phyloP scores from a whole-genome alignment of 2,329 filamentous ascomycete genomes.

The Dryadomyces quercus-mongolicae region DNA sequence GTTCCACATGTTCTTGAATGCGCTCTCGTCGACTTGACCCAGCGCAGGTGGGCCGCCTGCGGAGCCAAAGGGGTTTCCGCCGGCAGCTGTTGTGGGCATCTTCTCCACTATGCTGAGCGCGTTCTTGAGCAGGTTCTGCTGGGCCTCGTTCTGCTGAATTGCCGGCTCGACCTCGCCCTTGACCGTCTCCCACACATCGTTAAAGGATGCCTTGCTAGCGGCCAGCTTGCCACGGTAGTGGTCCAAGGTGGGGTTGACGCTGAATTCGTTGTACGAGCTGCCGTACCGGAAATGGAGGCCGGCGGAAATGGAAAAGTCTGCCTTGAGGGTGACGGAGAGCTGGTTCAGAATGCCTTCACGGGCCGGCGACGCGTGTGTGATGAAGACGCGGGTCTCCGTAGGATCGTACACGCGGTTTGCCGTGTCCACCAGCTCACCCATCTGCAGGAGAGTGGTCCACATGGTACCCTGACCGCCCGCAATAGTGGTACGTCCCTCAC shows the following conservation, averaged over 20 bases:
- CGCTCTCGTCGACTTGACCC: constrained; percentile 92
- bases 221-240: constrained; percentile 98
- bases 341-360: constrained; percentile 96
- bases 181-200: constrained; percentile 98
- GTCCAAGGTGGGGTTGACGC: constrained; percentile 93
- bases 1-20: constrained; percentile 99
- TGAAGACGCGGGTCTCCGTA: constrained; percentile 90
- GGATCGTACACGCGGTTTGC: constrained; percentile 97
- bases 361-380: constrained; percentile 93
- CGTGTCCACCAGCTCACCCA: constrained; percentile 95
- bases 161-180: constrained; percentile 92
- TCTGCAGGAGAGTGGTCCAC: constrained; percentile 97
- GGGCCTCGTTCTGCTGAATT: constrained; percentile 84
- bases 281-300: constrained; percentile 97
- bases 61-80: constrained; percentile 91
- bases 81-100: constrained; percentile 91
- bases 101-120: constrained; percentile 91
- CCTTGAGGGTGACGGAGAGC: constrained; percentile 91
- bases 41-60: constrained; percentile 58
- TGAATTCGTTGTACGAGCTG: constrained; percentile 99
- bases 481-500: constrained; percentile 94
- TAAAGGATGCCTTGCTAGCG: constrained; percentile 95
- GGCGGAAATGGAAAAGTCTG: constrained; percentile 95
- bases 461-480: constrained; percentile 97
- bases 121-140: constrained; percentile 83